phyloP scores from a whole-genome alignment of 176 grass and related monocot species.

The Musa acuminata region DNA sequence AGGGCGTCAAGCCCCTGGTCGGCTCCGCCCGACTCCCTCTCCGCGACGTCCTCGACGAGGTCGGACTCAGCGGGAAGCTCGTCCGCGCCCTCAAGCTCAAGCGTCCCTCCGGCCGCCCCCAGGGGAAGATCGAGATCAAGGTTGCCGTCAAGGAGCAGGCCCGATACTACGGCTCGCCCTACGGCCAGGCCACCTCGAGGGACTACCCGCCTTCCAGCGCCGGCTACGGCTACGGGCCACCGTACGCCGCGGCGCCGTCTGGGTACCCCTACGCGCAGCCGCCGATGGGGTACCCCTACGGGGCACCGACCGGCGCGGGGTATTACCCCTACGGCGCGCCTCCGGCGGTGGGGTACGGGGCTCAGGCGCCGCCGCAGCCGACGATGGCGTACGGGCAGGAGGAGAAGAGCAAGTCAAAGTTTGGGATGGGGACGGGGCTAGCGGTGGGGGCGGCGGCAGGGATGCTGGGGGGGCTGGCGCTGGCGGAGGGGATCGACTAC shows the following conservation, averaged over 20 bases:
- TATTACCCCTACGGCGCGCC: constrained; percentile 25
- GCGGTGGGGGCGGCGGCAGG: constrained; percentile 59
- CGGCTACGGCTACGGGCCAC: constrained; percentile 21
- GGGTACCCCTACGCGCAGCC: constrained; percentile 2
- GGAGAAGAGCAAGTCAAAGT: constrained; percentile 32
- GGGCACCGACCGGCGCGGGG: not conserved
- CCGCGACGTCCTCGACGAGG: constrained; percentile 61
- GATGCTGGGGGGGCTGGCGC: constrained; percentile 50
- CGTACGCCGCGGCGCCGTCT: not conserved
- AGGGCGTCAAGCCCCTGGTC: constrained; percentile 61
- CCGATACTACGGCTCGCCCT: constrained; percentile 34
- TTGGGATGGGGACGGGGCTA: constrained; percentile 55
- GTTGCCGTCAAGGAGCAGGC: constrained; percentile 37
- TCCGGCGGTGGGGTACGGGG: constrained; percentile 25
- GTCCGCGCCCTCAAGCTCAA: constrained; percentile 44
- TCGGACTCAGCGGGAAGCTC: constrained; percentile 30
- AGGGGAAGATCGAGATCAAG: constrained; percentile 52
- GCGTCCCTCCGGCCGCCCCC: constrained; percentile 56
- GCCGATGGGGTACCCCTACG: constrained; percentile 24
- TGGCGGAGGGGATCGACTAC: constrained; percentile 52
- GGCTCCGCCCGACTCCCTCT: constrained; percentile 56
- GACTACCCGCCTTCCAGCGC: constrained; percentile 3
- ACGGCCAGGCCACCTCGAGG: constrained; percentile 5
- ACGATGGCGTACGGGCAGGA: not conserved
- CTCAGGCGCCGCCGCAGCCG: not conserved